A percentile compares a stretch with the other conserved stretches of the same genome.
Evolutionary conservation across 2,329 filamentous ascomycete species (phyloP).

Genomic region (Thielaviopsis populi): DNA sequence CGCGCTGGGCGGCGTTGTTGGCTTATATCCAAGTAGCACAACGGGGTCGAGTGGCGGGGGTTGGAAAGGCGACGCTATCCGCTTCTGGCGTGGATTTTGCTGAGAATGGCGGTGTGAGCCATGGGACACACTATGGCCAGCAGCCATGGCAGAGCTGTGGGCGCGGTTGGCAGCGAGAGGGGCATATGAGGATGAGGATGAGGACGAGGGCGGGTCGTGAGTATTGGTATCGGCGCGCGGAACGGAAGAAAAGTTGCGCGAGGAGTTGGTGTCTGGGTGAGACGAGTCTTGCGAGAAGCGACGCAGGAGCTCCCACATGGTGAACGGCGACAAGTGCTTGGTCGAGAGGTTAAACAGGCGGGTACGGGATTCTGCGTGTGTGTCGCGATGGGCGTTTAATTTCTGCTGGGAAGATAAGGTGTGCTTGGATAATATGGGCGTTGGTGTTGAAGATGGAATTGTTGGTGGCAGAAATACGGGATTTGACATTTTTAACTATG

Average conservation of each 20-base stretch:
- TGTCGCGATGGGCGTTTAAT: neutral
- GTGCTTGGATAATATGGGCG: neutral
- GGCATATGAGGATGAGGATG: constrained; percentile 12
- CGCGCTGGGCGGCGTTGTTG: constrained; percentile 42
- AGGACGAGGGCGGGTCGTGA: constrained; percentile 19
- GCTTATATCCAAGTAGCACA: constrained; percentile 49
- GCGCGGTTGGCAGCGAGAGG: neutral
- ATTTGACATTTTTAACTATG: neutral
- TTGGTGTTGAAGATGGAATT: neutral
- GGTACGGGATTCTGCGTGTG: neutral
- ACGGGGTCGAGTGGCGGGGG: constrained; percentile 80
- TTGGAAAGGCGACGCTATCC: constrained; percentile 64
- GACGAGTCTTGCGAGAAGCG: constrained; percentile 15
- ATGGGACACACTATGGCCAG: neutral
- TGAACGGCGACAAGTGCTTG: neutral
- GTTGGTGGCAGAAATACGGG: neutral
- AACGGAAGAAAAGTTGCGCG: neutral
- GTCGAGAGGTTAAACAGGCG: neutral
- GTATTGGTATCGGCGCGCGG: constrained; percentile 34
- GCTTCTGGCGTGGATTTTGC: constrained; percentile 30
- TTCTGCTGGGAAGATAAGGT: neutral
- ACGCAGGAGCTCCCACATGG: constrained; percentile 16
- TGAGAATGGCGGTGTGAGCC: constrained; percentile 8
- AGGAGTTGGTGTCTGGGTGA: neutral
- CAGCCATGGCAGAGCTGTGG: neutral